Base-by-base conservation (phyloP, 352 stramenopile genomes). In the Pythium rhizo-oryzae region DNA sequence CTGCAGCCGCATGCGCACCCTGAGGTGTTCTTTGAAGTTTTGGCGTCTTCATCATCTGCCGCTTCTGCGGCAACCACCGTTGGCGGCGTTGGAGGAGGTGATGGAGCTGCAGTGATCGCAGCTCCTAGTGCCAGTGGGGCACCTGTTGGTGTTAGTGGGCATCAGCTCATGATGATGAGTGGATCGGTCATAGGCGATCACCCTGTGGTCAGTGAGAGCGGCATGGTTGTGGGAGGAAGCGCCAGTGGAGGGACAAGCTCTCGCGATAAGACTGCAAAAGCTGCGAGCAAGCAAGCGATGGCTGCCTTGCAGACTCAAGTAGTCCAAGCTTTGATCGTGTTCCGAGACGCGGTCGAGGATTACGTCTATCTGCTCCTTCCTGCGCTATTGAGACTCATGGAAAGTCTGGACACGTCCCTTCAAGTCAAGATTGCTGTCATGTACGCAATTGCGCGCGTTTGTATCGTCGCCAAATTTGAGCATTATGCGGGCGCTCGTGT, bases 291-390 rank as follows among this genome's bases (percentile, higher is more conserved):
- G 37, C 65, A 71, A 24, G 69, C 63, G 2, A 67, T 82, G 19
- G 74, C 70, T 2, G 72, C 82, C 21, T 78, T 94, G 18, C 88
- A 96, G 65, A 84, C 90, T 8, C 86, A 94, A 69, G 84, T 96
- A 47, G 88, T 96, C 16, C 85, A 96, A 50, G 92, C 90, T 33
- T 76, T 99, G 44, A 88, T 97, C 61, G 89, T 97, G 39, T 96
- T 99, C 35, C 87, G 92, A 7, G 82, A 94, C 51, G 90, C 97
- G 0, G 87, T 99, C 6, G 85, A 94, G 18, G 94, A 99, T 52
- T 97, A 98, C 72, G 84, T 99, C 13, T 97, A 98, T 74, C 72
- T 99, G 65, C 62, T 99, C 15, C 76, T 99, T 6, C 96, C 97
- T 46, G 91, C 93, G 5, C 77, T 99, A 8, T 79, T 99, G 46